phyloP scores from a whole-genome alignment of 2,329 filamentous ascomycete genomes.

The Zymoseptoria passerinii region DNA sequence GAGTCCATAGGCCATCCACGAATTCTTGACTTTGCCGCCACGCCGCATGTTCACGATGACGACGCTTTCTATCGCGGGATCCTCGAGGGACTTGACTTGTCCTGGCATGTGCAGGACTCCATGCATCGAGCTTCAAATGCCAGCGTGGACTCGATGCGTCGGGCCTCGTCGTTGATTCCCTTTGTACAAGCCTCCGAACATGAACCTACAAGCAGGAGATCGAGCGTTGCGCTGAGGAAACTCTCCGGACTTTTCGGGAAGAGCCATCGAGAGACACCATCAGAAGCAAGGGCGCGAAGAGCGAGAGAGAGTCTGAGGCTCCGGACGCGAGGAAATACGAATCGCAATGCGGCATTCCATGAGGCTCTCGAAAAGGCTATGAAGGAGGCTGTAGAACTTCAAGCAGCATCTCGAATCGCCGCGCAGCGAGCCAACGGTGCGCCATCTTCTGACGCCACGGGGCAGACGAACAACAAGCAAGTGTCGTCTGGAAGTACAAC shows the following conservation, averaged over 20 bases:
- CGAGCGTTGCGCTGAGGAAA: background rate
- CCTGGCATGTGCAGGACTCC: background rate
- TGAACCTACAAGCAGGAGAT: background rate
- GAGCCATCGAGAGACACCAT: background rate
- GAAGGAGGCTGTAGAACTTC: too few relatives aligned
- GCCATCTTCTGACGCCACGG: background rate
- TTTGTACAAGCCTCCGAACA: background rate
- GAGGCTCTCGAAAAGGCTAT: too few relatives aligned
- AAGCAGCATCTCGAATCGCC: too few relatives aligned
- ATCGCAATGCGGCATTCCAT: background rate
- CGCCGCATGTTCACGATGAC: background rate
- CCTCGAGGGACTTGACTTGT: background rate
- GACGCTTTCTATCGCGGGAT: background rate
- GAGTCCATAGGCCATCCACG: background rate
- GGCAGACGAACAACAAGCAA: too few relatives aligned
- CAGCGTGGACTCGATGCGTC: background rate
- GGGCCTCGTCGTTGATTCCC: background rate
- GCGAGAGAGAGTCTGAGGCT: background rate
- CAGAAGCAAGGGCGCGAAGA: background rate
- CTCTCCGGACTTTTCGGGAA: background rate
- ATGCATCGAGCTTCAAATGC: background rate
- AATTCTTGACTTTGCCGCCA: background rate
- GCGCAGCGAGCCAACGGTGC: background rate
- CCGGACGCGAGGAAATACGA: background rate
- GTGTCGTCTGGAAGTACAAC: too few relatives aligned